Evolutionary conservation across 2,329 filamentous ascomycete genomes (phyloP).

Genomic region (Phialophora chinensis): DNA sequence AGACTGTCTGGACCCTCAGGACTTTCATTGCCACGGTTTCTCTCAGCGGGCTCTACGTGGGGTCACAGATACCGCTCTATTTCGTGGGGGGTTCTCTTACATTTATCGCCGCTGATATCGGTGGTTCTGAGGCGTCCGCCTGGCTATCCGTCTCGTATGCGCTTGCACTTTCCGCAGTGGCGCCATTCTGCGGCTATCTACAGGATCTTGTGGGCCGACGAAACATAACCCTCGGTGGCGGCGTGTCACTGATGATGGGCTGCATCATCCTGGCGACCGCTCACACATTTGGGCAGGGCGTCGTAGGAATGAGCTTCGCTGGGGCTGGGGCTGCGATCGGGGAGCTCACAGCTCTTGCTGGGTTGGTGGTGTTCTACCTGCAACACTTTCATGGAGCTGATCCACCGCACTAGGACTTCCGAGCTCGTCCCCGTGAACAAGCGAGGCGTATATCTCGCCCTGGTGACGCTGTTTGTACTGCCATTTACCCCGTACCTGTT

Average conservation of each 20-base stretch:
- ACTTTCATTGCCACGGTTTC: conserved; percentile 24
- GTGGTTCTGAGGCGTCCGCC: conserved; percentile 26
- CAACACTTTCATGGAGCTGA: neutral
- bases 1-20: conserved; percentile 27
- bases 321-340: conserved; percentile 33
- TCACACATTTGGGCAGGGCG: conserved; percentile 23
- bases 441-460: conserved; percentile 29
- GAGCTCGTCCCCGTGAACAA: conserved; percentile 36
- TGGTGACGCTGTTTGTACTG: conserved; percentile 29
- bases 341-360: conserved; percentile 33
- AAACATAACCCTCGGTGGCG: conserved; percentile 30
- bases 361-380: conserved; percentile 17
- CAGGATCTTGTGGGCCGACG: conserved; percentile 33
- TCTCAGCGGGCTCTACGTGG: conserved; percentile 24
- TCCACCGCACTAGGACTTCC: conserved; percentile 19
- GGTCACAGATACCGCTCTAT: conserved; percentile 35
- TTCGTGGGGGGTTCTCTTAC: conserved; percentile 33
- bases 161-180: conserved; percentile 30
- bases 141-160: conserved; percentile 32
- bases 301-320: conserved; percentile 31
- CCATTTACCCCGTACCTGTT: conserved; percentile 34
- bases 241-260: conserved; percentile 27
- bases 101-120: conserved; percentile 33
- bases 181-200: conserved; percentile 33
- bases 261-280: conserved; percentile 32